These are phyloP conservation scores for Wallemia mellicola DNA, from an alignment of 1,284 basidiomycete genomes.

Conservation along the genomic window DNA sequence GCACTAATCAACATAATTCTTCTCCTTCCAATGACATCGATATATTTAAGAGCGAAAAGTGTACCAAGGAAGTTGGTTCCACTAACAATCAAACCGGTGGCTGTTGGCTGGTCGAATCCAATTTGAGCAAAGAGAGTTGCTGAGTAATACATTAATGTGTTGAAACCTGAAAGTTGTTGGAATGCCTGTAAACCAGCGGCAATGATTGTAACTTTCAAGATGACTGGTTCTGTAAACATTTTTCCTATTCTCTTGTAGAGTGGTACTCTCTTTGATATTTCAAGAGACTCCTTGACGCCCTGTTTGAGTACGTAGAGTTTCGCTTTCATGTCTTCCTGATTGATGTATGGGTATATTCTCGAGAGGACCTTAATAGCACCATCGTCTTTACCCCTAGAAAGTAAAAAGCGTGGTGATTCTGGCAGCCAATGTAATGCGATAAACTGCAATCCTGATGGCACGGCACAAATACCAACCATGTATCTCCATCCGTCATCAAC, in stretches of 20 bases:
- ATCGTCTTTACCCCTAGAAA: constrained; percentile 25
- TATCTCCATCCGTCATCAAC: constrained; percentile 40
- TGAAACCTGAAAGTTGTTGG: constrained; percentile 51
- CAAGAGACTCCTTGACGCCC: constrained; percentile 31
- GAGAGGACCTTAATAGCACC: constrained; percentile 25
- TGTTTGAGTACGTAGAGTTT: constrained; percentile 29
- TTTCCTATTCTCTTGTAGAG: constrained; percentile 26
- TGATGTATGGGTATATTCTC: constrained; percentile 36
- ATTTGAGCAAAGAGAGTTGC: constrained; percentile 49
- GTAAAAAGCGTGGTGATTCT: constrained; percentile 43
- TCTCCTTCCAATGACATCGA: constrained; percentile 45
- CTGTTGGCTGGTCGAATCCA: constrained; percentile 48
- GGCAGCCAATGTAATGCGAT: constrained; percentile 32
- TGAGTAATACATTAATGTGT: constrained; percentile 36
- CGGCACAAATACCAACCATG: constrained; percentile 46
- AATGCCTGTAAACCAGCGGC: constrained; percentile 49
- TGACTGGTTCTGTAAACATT: constrained; percentile 23
- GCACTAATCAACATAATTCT: constrained; percentile 44
- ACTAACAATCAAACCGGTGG: constrained; percentile 44
- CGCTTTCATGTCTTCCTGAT: constrained; percentile 29
- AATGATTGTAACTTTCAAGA: constrained; percentile 22
- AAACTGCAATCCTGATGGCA: constrained; percentile 36
- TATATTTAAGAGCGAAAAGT: constrained; percentile 37
- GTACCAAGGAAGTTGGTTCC: constrained; percentile 57
- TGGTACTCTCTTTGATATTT: constrained; percentile 30